Evolutionary conservation across 2,329 filamentous ascomycete genomes (phyloP).

Genomic region (Hypoxylon sp.): DNA sequence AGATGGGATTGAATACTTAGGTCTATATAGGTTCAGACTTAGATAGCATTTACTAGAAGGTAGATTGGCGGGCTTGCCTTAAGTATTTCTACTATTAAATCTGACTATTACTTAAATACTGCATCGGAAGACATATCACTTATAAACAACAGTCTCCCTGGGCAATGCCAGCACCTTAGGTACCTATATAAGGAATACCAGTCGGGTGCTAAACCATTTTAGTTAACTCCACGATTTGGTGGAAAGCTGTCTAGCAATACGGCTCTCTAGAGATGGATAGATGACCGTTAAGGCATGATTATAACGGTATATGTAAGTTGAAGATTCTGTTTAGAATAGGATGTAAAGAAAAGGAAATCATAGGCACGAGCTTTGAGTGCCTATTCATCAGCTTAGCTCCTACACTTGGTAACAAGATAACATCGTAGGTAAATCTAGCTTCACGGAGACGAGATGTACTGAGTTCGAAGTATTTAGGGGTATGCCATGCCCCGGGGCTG

Average conservation of each 20-base stretch:
- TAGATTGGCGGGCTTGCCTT: not conserved
- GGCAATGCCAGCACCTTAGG: not conserved
- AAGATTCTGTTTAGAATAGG: not conserved
- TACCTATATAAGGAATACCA: not conserved
- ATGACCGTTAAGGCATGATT: not conserved
- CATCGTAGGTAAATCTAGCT: conserved; percentile 38
- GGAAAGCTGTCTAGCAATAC: not conserved
- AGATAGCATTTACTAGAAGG: not conserved
- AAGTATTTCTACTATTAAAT: no score
- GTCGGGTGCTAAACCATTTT: not conserved
- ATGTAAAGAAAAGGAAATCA: no score
- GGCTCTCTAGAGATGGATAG: not conserved
- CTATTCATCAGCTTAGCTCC: conserved; percentile 24
- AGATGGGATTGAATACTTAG: not conserved
- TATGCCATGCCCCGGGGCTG: conserved; percentile 44
- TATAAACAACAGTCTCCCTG: not conserved
- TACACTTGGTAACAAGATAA: conserved; percentile 25
- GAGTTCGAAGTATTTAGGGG: not conserved
- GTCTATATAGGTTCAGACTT: not conserved
- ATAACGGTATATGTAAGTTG: not conserved
- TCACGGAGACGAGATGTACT: not conserved
- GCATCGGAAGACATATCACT: not conserved
- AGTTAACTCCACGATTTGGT: not conserved
- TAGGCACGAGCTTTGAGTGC: no score
- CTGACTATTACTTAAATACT: conserved; percentile 15